These are phyloP conservation scores for Myxozyma vanderwaltii DNA, from an alignment of 805 yeast genomes.

Conservation along the genomic window DNA sequence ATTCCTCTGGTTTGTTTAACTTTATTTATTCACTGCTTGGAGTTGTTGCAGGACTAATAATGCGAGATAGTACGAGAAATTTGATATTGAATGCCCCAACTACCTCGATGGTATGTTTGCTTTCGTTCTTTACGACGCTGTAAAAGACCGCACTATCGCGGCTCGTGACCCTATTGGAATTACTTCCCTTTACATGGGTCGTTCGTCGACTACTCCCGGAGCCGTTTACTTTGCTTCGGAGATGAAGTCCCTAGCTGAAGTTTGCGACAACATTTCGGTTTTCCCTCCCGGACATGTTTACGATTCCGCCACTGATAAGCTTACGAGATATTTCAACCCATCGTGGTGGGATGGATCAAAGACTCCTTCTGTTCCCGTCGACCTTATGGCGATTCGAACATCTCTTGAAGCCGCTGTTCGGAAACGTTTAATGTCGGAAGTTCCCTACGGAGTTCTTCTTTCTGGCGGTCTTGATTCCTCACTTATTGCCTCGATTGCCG, in stretches of 20 bases:
- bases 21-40: background rate
- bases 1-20: conserved; percentile 61
- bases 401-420: conserved; percentile 91
- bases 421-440: conserved; percentile 99
- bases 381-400: conserved; percentile 70
- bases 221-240: conserved; percentile 91
- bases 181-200: conserved; percentile 95
- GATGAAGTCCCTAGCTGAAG: conserved; percentile 88
- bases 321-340: conserved; percentile 88
- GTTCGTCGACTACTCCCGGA: conserved; percentile 63
- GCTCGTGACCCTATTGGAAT: conserved; percentile 99
- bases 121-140: conserved; percentile 83
- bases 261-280: conserved; percentile 87
- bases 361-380: conserved; percentile 77
- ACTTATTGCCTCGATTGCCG: conserved; percentile 94
- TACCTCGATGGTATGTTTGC: conserved; percentile 98
- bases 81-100: conserved; percentile 88
- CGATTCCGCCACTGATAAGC: conserved; percentile 84
- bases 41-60: background rate
- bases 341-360: conserved; percentile 86
- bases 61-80: conserved; percentile 59
- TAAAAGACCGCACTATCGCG: conserved; percentile 84
- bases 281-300: conserved; percentile 99
- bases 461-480: conserved; percentile 98
- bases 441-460: conserved; percentile 95